Conservation (phyloP, 2,329 filamentous ascomycete genomes). For the Ilyonectria destructans region DNA sequence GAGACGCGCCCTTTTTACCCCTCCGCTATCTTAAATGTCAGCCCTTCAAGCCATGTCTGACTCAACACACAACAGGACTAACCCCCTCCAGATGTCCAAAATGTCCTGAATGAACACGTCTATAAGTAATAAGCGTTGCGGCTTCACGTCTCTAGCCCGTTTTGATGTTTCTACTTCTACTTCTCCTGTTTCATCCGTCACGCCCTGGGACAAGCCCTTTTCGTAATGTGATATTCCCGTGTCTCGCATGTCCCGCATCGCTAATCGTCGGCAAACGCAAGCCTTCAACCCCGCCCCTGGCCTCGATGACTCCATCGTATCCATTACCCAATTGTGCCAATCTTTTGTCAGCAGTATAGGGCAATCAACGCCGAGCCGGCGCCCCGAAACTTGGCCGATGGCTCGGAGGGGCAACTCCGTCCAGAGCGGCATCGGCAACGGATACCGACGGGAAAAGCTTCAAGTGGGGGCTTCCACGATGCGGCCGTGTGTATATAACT, state of each 20-base stretch:
- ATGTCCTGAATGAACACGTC: no score
- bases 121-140: background rate
- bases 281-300: background rate
- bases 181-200: no score
- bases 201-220: no score
- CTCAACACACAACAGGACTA: no score
- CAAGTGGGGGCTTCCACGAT: slow-evolving; percentile 41
- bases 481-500: slow-evolving; percentile 24
- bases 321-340: slow-evolving; percentile 7
- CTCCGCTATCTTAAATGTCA: no score
- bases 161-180: background rate
- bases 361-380: background rate
- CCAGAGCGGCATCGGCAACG: slow-evolving; percentile 37
- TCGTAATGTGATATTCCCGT: background rate
- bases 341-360: background rate
- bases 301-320: background rate
- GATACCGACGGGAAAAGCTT: slow-evolving; percentile 31
- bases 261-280: background rate
- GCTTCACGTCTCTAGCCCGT: background rate
- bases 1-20: no score
- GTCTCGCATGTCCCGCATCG: background rate
- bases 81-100: no score
- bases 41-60: no score
- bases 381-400: slow-evolving; percentile 10
- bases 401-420: slow-evolving; percentile 25